Conservation (phyloP, 805 yeast species). For the Candida nemodendra region DNA sequence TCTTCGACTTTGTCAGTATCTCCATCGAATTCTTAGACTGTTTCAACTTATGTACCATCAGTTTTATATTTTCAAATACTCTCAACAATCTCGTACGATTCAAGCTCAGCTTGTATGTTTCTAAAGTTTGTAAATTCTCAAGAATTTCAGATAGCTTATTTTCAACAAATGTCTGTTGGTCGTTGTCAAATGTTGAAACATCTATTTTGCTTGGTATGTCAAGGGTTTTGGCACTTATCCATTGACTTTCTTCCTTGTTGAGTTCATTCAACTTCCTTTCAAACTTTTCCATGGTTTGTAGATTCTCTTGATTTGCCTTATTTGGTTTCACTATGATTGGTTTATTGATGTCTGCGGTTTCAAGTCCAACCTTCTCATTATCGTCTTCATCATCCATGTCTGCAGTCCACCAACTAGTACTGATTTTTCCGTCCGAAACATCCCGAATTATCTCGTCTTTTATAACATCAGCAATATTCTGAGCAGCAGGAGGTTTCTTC, state of each 20-base stretch:
- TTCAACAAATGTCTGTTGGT: slow-evolving; percentile 4
- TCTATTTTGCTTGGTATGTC: slow-evolving; percentile 14
- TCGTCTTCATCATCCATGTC: slow-evolving; percentile 27
- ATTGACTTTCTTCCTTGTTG: slow-evolving; percentile 44
- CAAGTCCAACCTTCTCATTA: slow-evolving; percentile 7
- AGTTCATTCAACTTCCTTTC: slow-evolving; percentile 43
- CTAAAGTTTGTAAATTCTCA: slow-evolving; percentile 12
- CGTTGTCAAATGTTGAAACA: slow-evolving; percentile 6
- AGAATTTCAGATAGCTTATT: slow-evolving; percentile 17
- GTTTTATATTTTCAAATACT: slow-evolving; percentile 38
- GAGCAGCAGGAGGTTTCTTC: slow-evolving; percentile 20
- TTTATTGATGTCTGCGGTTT: slow-evolving; percentile 27
- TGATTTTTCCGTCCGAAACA: slow-evolving; percentile 55
- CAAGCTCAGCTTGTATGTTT: slow-evolving; percentile 10
- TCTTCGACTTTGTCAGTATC: slow-evolving; percentile 20
- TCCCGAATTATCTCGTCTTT: slow-evolving; percentile 62
- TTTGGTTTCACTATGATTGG: slow-evolving; percentile 49
- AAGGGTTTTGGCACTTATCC: slow-evolving; percentile 33
- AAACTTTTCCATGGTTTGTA: slow-evolving; percentile 45
- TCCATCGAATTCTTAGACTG: slow-evolving; percentile 24
- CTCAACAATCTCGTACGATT: slow-evolving; percentile 11
- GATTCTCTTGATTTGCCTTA: slow-evolving; percentile 55
- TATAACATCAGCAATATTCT: slow-evolving; percentile 60
- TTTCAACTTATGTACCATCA: slow-evolving; percentile 27
- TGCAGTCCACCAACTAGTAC: slow-evolving; percentile 67